Conservation (phyloP, 768 basidiomycete species). For the Russula sp. region DNA sequence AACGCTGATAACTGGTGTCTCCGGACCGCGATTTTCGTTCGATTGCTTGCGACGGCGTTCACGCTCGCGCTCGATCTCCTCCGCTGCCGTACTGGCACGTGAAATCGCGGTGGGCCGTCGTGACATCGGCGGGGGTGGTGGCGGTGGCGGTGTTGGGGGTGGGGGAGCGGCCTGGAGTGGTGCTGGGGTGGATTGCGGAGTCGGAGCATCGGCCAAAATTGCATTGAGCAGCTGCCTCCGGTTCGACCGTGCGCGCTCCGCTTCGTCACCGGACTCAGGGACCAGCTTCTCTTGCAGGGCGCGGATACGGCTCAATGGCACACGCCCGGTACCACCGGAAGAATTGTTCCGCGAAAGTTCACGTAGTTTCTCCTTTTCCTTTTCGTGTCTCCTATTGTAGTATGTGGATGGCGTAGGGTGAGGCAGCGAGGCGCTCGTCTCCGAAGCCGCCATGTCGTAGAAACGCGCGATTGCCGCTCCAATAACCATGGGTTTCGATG, state of each 20-base stretch:
- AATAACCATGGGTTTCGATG: constrained; percentile 25
- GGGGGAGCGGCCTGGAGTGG: background rate
- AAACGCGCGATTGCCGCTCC: constrained; percentile 23
- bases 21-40: constrained; percentile 19
- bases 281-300: constrained; percentile 23
- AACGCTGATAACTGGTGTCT: background rate
- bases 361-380: constrained; percentile 29
- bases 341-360: constrained; percentile 31
- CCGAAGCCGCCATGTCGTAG: constrained; percentile 25
- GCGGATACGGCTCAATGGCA: constrained; percentile 22
- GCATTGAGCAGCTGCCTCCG: constrained; percentile 22
- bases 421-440: constrained; percentile 27
- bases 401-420: constrained; percentile 29
- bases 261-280: constrained; percentile 31
- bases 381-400: constrained; percentile 29
- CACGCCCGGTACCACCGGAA: constrained; percentile 24
- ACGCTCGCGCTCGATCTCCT: constrained; percentile 28
- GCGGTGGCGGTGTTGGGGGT: constrained; percentile 2
- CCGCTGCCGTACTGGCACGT: constrained; percentile 29
- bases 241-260: constrained; percentile 23
- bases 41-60: constrained; percentile 29
- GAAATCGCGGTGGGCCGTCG: constrained; percentile 21
- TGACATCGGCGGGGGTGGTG: constrained; percentile 1
- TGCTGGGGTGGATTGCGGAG: constrained; percentile 23
- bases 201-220: constrained; percentile 24